Percentiles rank a stretch among this genome's conserved stretches.
Conservation (phyloP, 352 stramenopile species). For the Globisporangium echinulatum region DNA sequence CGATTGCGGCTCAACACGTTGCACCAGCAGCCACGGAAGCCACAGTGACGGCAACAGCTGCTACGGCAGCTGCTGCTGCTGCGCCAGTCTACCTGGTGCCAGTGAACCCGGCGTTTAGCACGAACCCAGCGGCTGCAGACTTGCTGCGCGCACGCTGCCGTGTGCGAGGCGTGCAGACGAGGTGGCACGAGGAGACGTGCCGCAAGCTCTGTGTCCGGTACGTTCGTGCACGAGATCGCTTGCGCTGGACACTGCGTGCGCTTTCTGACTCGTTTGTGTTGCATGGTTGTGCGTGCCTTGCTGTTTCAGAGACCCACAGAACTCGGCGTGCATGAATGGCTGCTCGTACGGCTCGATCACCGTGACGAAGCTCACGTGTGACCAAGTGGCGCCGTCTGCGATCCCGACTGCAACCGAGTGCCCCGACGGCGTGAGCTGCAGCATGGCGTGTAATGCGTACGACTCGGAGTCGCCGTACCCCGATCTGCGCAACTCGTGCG, state of each 20-base stretch:
- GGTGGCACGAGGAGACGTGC: conserved; percentile 72
- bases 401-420: conserved; percentile 28
- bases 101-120: conserved; percentile 8
- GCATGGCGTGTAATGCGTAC: conserved; percentile 49
- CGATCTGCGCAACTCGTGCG: conserved; percentile 43
- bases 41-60: background rate
- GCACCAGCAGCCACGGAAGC: background rate
- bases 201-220: conserved; percentile 53
- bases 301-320: conserved; percentile 35
- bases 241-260: background rate
- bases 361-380: conserved; percentile 60
- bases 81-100: background rate
- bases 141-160: conserved; percentile 47
- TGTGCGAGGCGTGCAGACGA: conserved; percentile 52
- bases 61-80: conserved; percentile 1
- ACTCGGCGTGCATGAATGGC: conserved; percentile 67
- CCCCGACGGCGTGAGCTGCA: conserved; percentile 55
- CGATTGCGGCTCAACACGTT: too few species aligned
- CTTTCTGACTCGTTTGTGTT: background rate
- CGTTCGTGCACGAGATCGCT: background rate
- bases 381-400: conserved; percentile 28
- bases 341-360: conserved; percentile 71
- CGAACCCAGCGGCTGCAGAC: conserved; percentile 25
- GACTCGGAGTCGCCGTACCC: conserved; percentile 42
- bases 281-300: background rate